Evolutionary conservation across 1,284 basidiomycete genomes (phyloP), one percentile per base, ranked within the genome.

Genomic region (Erythrobasidium hasegawianum): DNA sequence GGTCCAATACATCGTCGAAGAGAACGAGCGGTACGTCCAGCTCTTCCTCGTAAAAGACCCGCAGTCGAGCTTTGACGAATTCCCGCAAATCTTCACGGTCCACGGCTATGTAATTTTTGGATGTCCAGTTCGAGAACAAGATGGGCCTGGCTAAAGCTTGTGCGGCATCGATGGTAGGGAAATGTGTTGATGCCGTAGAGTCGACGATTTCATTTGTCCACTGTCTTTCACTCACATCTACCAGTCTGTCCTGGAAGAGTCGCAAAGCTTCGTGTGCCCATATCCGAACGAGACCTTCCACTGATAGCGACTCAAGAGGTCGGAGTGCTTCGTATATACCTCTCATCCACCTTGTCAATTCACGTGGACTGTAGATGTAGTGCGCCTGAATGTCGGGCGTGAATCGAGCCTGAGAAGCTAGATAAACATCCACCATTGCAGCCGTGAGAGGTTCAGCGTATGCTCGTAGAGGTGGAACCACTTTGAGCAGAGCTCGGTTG

Each of bases 261-360:
- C 97, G 90, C 14, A 98, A 80, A 5, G 90, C 96, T 78, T 99
- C 97, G 77, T 99, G 95, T 1, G 93, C 96, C 97, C 96, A 99
- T 0, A 99, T 84, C 22, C 96, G 86, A 16, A 99, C 92, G 49
- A 99, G 83, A 1, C 96, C 96, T 75, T 98, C 95, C 1, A 96
- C 86, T 1, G 88, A 86, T 9, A 98, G 81, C 13, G 87, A 85
- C 77, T 98, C 95, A 45, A 98, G 79, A 3, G 94, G 94, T 55
- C 87, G 86, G 71, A 99, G 90, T 2, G 95, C 92, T 77, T 97
- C 94, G 76, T 96, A 98, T 68, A 99, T 88, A 76, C 97, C 97
- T 71, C 97, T 85, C 52, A 93, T 87, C 96, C 96, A 99, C 59
- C 96, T 86, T 9, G 96, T 98, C 50, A 99, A 85, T 77, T 99